Conservation (phyloP, 306 rosid species). For the Medicago ruthenica region DNA sequence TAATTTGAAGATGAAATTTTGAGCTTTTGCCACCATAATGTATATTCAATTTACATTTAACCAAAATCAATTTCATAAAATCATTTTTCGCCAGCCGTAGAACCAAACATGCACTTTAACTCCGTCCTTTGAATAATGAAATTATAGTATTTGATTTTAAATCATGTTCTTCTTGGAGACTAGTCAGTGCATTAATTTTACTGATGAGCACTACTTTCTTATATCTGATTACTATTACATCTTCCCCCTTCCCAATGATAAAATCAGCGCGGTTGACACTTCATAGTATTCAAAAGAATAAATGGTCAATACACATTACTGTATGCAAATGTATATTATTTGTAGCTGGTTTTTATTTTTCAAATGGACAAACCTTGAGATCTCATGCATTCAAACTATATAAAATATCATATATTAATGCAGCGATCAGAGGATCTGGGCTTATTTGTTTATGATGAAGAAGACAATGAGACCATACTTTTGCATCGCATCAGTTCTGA, state of each 20-base stretch:
- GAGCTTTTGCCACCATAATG: background rate
- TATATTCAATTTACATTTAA: background rate
- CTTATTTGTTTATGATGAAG: constrained; percentile 86
- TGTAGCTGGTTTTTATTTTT: constrained; percentile 11
- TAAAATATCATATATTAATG: constrained; percentile 42
- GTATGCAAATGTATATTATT: constrained; percentile 28
- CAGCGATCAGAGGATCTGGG: constrained; percentile 95
- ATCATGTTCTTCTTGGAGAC: constrained; percentile 11
- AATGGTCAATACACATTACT: background rate
- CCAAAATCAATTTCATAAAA: background rate
- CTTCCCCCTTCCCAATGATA: constrained; percentile 1
- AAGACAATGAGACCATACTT: constrained; percentile 84
- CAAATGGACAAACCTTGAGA: constrained; percentile 20
- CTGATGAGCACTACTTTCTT: background rate
- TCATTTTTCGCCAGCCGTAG: background rate
- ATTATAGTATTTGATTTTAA: constrained; percentile 8
- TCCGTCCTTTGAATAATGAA: constrained; percentile 7
- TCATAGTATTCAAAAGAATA: constrained; percentile 9
- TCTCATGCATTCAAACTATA: constrained; percentile 31
- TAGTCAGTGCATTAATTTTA: constrained; percentile 2
- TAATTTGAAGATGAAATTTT: background rate
- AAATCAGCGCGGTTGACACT: background rate
- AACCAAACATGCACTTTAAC: constrained; percentile 13
- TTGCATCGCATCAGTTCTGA: constrained; percentile 79
- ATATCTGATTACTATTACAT: constrained; percentile 11